Evolutionary conservation across 768 basidiomycete species (phyloP).

Genomic region (Punctularia strigosozonata): DNA sequence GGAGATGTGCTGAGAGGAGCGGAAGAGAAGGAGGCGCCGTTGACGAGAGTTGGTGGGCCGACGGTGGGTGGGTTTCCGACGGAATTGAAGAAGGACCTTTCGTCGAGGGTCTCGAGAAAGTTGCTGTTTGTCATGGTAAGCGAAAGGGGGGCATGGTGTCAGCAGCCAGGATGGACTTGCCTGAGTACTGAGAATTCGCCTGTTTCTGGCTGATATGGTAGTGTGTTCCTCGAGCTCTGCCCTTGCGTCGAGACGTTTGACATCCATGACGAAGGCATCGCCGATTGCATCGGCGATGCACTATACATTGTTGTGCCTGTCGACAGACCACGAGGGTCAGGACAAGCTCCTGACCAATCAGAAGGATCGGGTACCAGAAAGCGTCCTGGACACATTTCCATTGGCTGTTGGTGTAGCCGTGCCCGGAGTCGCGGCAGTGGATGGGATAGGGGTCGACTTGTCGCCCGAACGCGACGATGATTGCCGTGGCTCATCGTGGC

Average conservation of each 20-base stretch:
- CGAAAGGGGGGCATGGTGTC: neutral
- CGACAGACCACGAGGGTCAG: neutral
- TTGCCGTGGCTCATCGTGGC: conserved; percentile 69
- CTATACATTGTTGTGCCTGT: neutral
- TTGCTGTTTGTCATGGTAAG: conserved; percentile 36
- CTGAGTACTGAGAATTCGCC: conserved; percentile 74
- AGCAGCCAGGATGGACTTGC: conserved; percentile 27
- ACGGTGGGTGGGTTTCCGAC: conserved; percentile 36
- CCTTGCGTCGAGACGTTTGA: conserved; percentile 46
- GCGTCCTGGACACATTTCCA: neutral
- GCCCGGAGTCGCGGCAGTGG: conserved; percentile 20
- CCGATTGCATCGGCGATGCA: neutral
- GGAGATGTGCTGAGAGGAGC: conserved; percentile 4
- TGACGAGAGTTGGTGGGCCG: conserved; percentile 36
- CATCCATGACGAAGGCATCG: conserved; percentile 18
- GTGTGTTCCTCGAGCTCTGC: conserved; percentile 28
- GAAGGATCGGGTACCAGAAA: neutral
- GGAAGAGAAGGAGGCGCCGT: conserved; percentile 16
- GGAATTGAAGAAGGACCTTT: conserved; percentile 67
- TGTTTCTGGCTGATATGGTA: conserved; percentile 60
- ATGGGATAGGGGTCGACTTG: conserved; percentile 19
- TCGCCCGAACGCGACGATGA: conserved; percentile 36
- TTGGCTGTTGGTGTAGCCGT: conserved; percentile 10
- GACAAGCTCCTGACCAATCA: neutral
- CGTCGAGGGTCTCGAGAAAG: conserved; percentile 81